phyloP scores from a whole-genome alignment of 805 yeast species.

The Diddensiella transvaalensis region DNA sequence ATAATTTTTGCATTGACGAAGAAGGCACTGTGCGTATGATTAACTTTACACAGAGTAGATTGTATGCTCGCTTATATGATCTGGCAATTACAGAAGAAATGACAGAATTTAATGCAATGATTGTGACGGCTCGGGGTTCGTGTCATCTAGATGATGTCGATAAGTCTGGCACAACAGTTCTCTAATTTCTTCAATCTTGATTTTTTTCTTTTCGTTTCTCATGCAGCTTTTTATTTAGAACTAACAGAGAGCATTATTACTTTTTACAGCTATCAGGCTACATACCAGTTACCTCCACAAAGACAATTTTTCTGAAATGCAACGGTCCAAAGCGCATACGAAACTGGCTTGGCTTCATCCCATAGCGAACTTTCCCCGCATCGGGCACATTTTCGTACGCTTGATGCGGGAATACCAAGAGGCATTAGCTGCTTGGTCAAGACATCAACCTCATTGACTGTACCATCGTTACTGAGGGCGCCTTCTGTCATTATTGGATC shows the following conservation, averaged over 20 bases:
- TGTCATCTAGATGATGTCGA: too few species aligned
- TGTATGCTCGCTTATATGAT: constrained; percentile 22
- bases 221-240: not conserved
- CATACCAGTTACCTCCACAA: constrained; percentile 71
- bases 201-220: not conserved
- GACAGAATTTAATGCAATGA: constrained; percentile 3
- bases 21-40: constrained; percentile 17
- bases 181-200: not conserved
- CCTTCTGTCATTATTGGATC: constrained; percentile 15
- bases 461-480: not conserved
- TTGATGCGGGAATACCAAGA: constrained; percentile 32
- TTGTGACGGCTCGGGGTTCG: not conserved
- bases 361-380: constrained; percentile 49
- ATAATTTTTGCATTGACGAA: constrained; percentile 21
- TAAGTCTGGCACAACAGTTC: too few species aligned
- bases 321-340: constrained; percentile 47
- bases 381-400: constrained; percentile 46
- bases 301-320: constrained; percentile 71
- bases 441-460: constrained; percentile 29
- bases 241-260: not conserved
- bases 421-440: constrained; percentile 37
- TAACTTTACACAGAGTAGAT: constrained; percentile 22
- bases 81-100: constrained; percentile 21
- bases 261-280: not conserved
- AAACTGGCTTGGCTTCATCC: constrained; percentile 36